These are phyloP conservation scores for Leptographium procerum DNA, from an alignment of 2,329 filamentous ascomycete genomes.

Conservation along the genomic window DNA sequence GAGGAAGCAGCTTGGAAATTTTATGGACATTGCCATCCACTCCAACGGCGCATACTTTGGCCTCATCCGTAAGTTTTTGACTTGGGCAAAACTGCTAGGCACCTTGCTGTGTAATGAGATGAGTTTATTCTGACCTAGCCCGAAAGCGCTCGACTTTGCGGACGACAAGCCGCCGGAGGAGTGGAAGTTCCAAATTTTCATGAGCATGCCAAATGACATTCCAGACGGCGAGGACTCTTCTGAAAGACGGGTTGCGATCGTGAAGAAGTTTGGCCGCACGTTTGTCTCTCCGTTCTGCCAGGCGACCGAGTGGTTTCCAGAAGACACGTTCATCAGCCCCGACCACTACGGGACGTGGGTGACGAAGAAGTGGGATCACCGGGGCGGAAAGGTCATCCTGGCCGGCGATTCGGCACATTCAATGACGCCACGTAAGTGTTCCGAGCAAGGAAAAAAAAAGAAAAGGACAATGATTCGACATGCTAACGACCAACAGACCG, in stretches of 20 bases:
- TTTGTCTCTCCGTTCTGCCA: conserved; percentile 3
- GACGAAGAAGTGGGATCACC: conserved; percentile 1
- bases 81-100: no score
- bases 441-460: no score
- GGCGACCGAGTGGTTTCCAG: conserved; percentile 1
- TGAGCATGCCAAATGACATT: conserved; percentile 1
- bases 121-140: not conserved
- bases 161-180: conserved; percentile 1
- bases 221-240: not conserved
- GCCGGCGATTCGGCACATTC: conserved; percentile 2
- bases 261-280: not conserved
- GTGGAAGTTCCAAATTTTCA: conserved; percentile 5
- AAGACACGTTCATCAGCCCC: conserved; percentile 1
- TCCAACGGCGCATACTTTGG: conserved; percentile 1
- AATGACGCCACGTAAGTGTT: conserved; percentile 2
- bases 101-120: not conserved
- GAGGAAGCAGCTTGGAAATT: conserved; percentile 1
- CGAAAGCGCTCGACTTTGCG: conserved; percentile 1
- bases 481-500: not conserved
- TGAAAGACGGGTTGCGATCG: not conserved
- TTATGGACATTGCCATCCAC: conserved; percentile 4
- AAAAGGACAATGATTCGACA: not conserved
- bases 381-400: conserved; percentile 1
- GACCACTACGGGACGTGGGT: conserved; percentile 4
- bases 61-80: conserved; percentile 1